Evolutionary conservation across 768 basidiomycete species (phyloP), one percentile per base, ranked within the genome.

Genomic region (Termitomyces sp.): DNA sequence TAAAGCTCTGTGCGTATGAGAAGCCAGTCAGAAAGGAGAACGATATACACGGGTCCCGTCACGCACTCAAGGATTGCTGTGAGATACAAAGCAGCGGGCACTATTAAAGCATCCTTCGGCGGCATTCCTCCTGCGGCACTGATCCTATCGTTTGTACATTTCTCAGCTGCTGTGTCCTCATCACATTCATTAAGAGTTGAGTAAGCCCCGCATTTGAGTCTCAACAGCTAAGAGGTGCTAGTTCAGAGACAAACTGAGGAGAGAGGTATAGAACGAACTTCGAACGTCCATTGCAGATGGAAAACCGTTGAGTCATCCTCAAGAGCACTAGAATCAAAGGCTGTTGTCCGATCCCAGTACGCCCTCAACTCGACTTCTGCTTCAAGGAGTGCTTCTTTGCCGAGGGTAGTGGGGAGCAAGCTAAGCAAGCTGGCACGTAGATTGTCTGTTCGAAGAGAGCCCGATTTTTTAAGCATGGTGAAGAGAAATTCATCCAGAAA

Each of bases 11-110:
- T 16, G 15, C 8, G 12, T 28, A 31, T 31, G 64, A 60, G 55
- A 6, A 54, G 61, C 56, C 61, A 60, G 63, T 73, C 54, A 73
- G 67, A 65, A 64, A 59, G 60, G 60, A 62, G 60, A 55, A 63
- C 58, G 56, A 55, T 54, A 59, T 41, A 58, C 36, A 56, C 45
- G 65, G 60, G 41, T 57, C 53, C 62, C 64, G 53, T 55, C 57
- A 82, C 94, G 76, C 71, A 95, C 94, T 97, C 94, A 31, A 97
- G 77, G 61, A 96, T 91, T 8, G 94, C 93, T 2, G 94, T 95
- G 51, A 95, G 79, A 77, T 95, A 97, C 45, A 97, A 69, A 20
- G 92, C 87, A 33, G 94, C 91, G 4, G 92, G 92, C 9, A 88
- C 85, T 26, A 94, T 70, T 9, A 89, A 77, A 7, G 79, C 69